Evolutionary conservation across 257 asterid genomes (phyloP), one percentile per base, ranked within the genome.

Genomic region (Capsicum baccatum): DNA sequence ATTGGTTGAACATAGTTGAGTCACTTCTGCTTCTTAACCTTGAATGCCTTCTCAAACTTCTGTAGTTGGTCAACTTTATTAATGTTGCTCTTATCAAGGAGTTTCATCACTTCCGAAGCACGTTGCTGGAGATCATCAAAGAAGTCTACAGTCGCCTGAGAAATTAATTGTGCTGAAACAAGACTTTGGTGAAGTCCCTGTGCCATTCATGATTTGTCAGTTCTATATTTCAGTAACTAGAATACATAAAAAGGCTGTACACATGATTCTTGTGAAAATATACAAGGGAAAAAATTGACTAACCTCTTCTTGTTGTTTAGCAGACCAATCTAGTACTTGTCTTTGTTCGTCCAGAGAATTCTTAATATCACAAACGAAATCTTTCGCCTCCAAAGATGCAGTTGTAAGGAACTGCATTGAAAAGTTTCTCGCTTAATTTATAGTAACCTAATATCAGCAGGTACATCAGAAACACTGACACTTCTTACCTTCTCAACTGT

Each of bases 281-380:
- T 47, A 80, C 44, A 56, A 15, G 44, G 35, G 48, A 14, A 42
- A 14, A 47, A 83, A 57, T 58, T 17, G 81, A 66, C 64, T 9
- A 54, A 86, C 98, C 97, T 94, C 95, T 86, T 92, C 89, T 60
- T 89, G 94, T 88, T 90, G 95, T 88, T 92, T 90, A 83, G 94
- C 92, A 71, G 92, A 90, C 89, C 89, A 91, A 64, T 87, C 92
- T 88, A 93, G 56, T 71, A 92, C 69, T 80, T 88, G 83, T 56
- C 87, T 86, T 89, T 92, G 97, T 81, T 93, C 97, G 44, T 84
- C 79, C 58, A 94, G 84, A 74, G 94, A 89, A 76, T 85, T 90
- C 73, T 88, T 91, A 78, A 94, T 89, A 84, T 90, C 97, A 48
- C 85, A 83, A 84, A 93, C 83, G 35, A 93, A 88, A 84, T 92